phyloP scores from a whole-genome alignment of 371 early-diverging fungal species.

The Syncephalastrum sp. region DNA sequence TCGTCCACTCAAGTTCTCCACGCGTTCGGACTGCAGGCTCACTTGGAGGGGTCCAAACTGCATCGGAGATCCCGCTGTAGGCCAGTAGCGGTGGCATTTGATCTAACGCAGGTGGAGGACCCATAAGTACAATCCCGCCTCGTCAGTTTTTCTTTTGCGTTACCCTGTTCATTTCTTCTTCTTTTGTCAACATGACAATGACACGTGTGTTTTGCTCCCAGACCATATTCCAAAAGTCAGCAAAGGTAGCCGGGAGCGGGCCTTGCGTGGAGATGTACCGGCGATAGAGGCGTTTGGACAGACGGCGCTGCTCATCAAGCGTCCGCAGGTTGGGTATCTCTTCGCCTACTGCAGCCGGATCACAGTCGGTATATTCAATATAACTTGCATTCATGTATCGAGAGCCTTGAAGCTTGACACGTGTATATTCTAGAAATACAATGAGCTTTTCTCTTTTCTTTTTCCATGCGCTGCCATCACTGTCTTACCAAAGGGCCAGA shows the following conservation, averaged over 20 bases:
- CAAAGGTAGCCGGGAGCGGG: conserved; percentile 77
- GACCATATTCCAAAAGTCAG: conserved; percentile 89
- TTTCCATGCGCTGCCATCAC: no score
- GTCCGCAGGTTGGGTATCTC: conserved; percentile 18
- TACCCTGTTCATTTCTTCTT: conserved; percentile 77
- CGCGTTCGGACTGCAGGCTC: conserved; percentile 23
- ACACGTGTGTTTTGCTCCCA: conserved; percentile 80
- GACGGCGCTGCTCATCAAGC: conserved; percentile 19
- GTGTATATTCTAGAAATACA: conserved; percentile 44
- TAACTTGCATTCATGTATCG: conserved; percentile 81
- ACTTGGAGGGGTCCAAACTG: conserved; percentile 42
- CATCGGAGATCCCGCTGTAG: conserved; percentile 35
- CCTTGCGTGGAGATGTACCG: conserved; percentile 89
- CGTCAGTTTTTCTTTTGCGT: conserved; percentile 11
- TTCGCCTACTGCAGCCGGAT: conserved; percentile 9
- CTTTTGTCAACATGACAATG: conserved; percentile 89
- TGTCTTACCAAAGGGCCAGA: conserved; percentile 68
- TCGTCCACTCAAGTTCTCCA: conserved; percentile 16
- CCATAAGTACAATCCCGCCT: background rate
- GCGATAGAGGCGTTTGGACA: conserved; percentile 19
- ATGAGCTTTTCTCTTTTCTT: background rate
- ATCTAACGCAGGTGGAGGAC: conserved; percentile 22
- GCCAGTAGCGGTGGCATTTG: conserved; percentile 82
- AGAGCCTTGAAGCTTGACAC: conserved; percentile 43
- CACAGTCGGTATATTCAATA: conserved; percentile 27